Conservation (phyloP, 2,329 filamentous ascomycete genomes). For the Basipetospora chlamydospora region DNA sequence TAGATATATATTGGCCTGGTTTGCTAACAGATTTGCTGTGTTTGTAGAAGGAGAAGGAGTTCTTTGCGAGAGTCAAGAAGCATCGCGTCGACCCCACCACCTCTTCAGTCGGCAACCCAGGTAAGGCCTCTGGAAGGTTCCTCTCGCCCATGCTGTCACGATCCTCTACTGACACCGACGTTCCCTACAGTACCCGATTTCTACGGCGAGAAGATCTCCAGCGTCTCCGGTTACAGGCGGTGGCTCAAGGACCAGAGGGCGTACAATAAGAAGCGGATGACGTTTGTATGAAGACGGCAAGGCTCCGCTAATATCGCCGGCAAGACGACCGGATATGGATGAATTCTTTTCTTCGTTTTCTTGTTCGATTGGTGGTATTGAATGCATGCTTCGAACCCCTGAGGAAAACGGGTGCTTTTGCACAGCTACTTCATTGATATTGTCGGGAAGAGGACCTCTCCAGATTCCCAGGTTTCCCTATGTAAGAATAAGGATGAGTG, state of each 20-base stretch:
- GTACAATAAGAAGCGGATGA: slow-evolving; percentile 80
- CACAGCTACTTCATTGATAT: too few relatives aligned
- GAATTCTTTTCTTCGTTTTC: slow-evolving; percentile 5
- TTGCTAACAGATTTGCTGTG: slow-evolving; percentile 4
- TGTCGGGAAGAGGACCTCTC: too few relatives aligned
- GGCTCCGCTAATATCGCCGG: too few relatives aligned
- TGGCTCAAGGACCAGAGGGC: slow-evolving; percentile 97
- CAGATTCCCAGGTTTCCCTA: too few relatives aligned
- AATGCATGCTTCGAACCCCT: too few relatives aligned
- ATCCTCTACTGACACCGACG: neutral
- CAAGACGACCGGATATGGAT: too few relatives aligned
- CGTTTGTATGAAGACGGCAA: slow-evolving; percentile 33
- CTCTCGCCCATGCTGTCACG: too few relatives aligned
- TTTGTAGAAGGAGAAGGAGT: slow-evolving; percentile 73
- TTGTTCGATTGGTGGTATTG: slow-evolving; percentile 1
- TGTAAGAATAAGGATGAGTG: too few relatives aligned
- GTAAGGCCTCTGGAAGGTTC: slow-evolving; percentile 18
- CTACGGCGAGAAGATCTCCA: slow-evolving; percentile 96
- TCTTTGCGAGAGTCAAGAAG: slow-evolving; percentile 82
- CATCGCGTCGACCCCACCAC: slow-evolving; percentile 82
- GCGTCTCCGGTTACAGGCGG: slow-evolving; percentile 76
- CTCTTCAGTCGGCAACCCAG: slow-evolving; percentile 79
- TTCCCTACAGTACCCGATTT: slow-evolving; percentile 65
- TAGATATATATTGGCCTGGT: neutral
- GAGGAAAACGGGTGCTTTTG: too few relatives aligned